Conservation (phyloP, 805 yeast genomes). For the Candida yuanshanica region DNA sequence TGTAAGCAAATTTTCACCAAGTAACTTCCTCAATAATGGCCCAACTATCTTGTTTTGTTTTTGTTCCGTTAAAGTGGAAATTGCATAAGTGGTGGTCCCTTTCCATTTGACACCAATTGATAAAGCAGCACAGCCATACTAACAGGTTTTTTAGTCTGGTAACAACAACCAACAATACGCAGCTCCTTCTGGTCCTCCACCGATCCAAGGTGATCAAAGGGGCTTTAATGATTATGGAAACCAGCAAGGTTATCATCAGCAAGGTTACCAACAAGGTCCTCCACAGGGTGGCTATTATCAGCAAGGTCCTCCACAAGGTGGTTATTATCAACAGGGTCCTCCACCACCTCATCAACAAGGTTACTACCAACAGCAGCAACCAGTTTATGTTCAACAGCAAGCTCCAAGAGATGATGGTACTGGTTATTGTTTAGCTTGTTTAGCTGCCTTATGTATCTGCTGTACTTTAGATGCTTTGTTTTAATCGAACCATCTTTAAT, state of each 20-base stretch:
- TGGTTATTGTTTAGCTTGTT: slow-evolving; percentile 46
- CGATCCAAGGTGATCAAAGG: slow-evolving; percentile 6
- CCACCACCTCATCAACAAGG: too few species aligned
- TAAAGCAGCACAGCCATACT: background rate
- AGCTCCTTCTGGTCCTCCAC: slow-evolving; percentile 11
- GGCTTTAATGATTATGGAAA: slow-evolving; percentile 24
- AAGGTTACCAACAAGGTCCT: slow-evolving; percentile 32
- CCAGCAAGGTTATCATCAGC: slow-evolving; percentile 27
- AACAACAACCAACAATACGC: slow-evolving; percentile 3
- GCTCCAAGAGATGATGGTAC: slow-evolving; percentile 30
- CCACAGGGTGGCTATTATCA: slow-evolving; percentile 35
- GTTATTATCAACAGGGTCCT: slow-evolving; percentile 38
- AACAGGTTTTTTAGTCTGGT: background rate
- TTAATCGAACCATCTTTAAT: too few species aligned
- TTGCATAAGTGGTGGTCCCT: too few species aligned
- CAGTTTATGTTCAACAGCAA: slow-evolving; percentile 47
- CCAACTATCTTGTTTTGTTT: too few species aligned
- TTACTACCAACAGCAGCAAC: slow-evolving; percentile 39
- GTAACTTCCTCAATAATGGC: too few species aligned
- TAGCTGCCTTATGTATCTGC: slow-evolving; percentile 51
- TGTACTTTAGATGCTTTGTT: slow-evolving; percentile 48
- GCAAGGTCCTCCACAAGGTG: slow-evolving; percentile 35
- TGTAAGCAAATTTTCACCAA: slow-evolving; percentile 4
- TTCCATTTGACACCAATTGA: background rate
- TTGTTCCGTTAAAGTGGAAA: background rate